phyloP scores from a whole-genome alignment of 2,329 filamentous ascomycete species.

The Davidsoniella australis region DNA sequence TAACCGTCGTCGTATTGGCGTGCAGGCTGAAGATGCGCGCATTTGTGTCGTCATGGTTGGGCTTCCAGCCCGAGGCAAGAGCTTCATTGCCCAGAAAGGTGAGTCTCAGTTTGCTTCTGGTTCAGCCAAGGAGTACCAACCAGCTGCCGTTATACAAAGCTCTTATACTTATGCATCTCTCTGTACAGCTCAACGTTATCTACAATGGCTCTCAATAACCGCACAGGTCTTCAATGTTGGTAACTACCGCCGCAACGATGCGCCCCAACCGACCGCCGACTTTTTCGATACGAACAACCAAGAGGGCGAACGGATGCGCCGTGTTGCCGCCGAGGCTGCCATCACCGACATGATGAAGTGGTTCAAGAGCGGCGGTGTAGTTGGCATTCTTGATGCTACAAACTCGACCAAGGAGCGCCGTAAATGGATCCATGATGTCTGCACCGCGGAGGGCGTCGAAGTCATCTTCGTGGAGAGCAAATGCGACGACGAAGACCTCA shows the following conservation, averaged over 20 bases:
- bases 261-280: conserved; percentile 76
- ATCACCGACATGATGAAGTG: conserved; percentile 87
- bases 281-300: conserved; percentile 88
- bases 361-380: conserved; percentile 65
- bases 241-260: conserved; percentile 78
- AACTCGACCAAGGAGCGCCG: conserved; percentile 85
- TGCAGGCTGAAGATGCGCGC: conserved; percentile 86
- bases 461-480: conserved; percentile 94
- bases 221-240: conserved; percentile 96
- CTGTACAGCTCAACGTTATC: conserved; percentile 63
- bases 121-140: not conserved
- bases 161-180: not conserved
- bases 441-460: conserved; percentile 60
- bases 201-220: conserved; percentile 89
- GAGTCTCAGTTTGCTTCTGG: conserved; percentile 17
- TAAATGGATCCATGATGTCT: conserved; percentile 76
- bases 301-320: conserved; percentile 78
- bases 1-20: conserved; percentile 33
- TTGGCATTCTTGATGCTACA: conserved; percentile 89
- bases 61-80: conserved; percentile 87
- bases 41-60: conserved; percentile 99
- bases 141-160: not conserved
- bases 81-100: conserved; percentile 95
- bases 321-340: conserved; percentile 78
- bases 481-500: conserved; percentile 86